phyloP scores from a whole-genome alignment of 441 rosid genomes.

The Croton setiger region DNA sequence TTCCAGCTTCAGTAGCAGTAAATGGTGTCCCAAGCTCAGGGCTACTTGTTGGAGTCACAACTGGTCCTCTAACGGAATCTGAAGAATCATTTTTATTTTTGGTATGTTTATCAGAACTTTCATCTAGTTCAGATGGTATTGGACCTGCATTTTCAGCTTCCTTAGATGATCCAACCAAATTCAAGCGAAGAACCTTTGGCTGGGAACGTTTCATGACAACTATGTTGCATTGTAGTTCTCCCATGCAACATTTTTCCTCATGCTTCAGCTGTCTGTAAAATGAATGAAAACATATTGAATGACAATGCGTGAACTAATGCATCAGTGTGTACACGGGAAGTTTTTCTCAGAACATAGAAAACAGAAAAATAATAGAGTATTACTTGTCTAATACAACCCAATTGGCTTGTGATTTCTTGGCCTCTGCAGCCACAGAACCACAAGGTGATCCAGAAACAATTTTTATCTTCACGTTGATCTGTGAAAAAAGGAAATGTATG shows the following conservation, averaged over 20 bases:
- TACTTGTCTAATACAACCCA: slow-evolving; percentile 99
- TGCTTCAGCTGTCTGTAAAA: slow-evolving; percentile 70
- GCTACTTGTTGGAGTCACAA: slow-evolving; percentile 90
- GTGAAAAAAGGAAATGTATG: slow-evolving; percentile 26
- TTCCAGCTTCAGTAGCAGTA: slow-evolving; percentile 83
- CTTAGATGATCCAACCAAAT: slow-evolving; percentile 71
- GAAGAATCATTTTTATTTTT: slow-evolving; percentile 39
- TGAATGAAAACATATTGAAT: slow-evolving; percentile 14
- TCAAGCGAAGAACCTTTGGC: slow-evolving; percentile 88
- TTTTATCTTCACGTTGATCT: slow-evolving; percentile 93
- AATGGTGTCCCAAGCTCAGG: slow-evolving; percentile 96
- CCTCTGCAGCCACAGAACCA: slow-evolving; percentile 91
- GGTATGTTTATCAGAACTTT: slow-evolving; percentile 38
- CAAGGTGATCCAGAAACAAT: slow-evolving; percentile 82
- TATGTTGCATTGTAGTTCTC: slow-evolving; percentile 91
- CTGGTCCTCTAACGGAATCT: slow-evolving; percentile 64
- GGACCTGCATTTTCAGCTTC: slow-evolving; percentile 41
- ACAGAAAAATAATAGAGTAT: slow-evolving; percentile 4
- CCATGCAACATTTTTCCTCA: slow-evolving; percentile 82
- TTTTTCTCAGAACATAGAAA: neutral
- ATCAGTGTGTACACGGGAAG: slow-evolving; percentile 1
- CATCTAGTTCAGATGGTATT: slow-evolving; percentile 41
- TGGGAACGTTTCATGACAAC: slow-evolving; percentile 91
- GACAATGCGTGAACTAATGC: slow-evolving; percentile 7
- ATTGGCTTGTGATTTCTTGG: slow-evolving; percentile 71